Evolutionary conservation across 805 yeast genomes (phyloP), one percentile per base, ranked within the genome.

Genomic region (Ogataea allantospora): DNA sequence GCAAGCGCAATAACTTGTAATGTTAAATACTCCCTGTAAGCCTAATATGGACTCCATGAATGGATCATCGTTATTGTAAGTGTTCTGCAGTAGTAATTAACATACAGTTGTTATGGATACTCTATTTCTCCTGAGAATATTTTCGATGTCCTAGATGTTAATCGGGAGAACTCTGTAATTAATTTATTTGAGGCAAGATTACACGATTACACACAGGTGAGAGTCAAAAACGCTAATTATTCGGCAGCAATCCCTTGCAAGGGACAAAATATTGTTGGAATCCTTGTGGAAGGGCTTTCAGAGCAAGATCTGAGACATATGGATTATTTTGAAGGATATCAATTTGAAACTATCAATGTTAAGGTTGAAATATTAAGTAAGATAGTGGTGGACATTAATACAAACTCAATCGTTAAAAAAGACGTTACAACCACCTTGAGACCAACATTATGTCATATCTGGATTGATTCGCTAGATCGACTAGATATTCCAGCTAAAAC

Each of bases 251-350:
- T 44, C 3, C 36, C 30, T 4, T 19, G 16, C 10, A 20, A 14
- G 15, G 34, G 28, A 8, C 17, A 35, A 9, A 18, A 13, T 1
- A 41, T 43, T 2, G 34, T 25, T 9, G 50, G 54, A 2, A 24
- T 40, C 9, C 22, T 43, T 24, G 47, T 42, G 10, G 33, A 27
- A 16, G 52, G 47, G 6, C 30, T 51, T 2, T 18, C 37, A 2
- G 26, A 42, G 4, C 14, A 21, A 13, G 51, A 46, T 18, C 7
- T 51, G 10, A 24, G 37, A 24, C 45, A 48, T 20, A 34, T 50
- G 34, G 56, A 51, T 35, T 47, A 44, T 28, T 50, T 40, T 15
- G 54, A 50, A 31, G 54, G 56, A 0, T 42, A 30, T 25, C 43
- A 43, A 23, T 49, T 34, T 26, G 19, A 30, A 7, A n/a, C 23